Conservation (phyloP, 2,329 filamentous ascomycete species). For the Penicillium sp. region DNA sequence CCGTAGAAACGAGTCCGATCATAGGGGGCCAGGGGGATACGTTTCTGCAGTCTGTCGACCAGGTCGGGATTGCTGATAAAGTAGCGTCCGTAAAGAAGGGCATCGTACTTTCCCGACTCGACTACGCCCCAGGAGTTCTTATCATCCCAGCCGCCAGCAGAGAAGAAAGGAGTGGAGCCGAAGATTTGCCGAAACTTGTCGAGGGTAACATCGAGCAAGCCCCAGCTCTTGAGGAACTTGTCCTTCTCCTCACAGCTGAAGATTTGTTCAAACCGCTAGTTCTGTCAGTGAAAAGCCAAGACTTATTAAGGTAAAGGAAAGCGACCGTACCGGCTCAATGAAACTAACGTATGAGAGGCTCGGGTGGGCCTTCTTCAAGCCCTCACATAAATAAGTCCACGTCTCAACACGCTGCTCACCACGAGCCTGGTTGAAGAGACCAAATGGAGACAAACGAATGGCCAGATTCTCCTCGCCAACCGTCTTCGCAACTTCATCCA, state of each 20-base stretch:
- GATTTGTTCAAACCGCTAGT: conserved; percentile 54
- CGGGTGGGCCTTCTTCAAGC: conserved; percentile 49
- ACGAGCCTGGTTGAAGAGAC: conserved; percentile 55
- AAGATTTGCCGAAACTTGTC: conserved; percentile 55
- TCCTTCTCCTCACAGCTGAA: conserved; percentile 53
- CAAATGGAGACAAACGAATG: conserved; percentile 52
- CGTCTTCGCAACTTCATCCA: conserved; percentile 45
- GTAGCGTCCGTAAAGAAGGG: conserved; percentile 49
- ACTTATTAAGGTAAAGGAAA: not conserved
- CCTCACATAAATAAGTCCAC: conserved; percentile 53
- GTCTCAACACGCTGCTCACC: conserved; percentile 56
- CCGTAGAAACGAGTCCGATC: conserved; percentile 51
- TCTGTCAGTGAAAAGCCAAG: not conserved
- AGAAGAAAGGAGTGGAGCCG: conserved; percentile 56
- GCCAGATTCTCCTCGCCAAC: conserved; percentile 51
- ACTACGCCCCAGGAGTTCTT: conserved; percentile 54
- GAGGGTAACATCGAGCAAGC: conserved; percentile 49
- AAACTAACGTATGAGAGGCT: conserved; percentile 57
- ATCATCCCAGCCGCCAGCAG: conserved; percentile 57
- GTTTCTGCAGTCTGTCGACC: conserved; percentile 46
- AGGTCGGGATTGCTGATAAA: conserved; percentile 55
- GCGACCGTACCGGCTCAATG: conserved; percentile 49
- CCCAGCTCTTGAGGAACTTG: conserved; percentile 52
- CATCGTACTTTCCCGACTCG: conserved; percentile 52
- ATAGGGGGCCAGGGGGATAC: conserved; percentile 44